Base-by-base conservation (phyloP, 1,139 yeast species). In the Geotrichum siamense region DNA sequence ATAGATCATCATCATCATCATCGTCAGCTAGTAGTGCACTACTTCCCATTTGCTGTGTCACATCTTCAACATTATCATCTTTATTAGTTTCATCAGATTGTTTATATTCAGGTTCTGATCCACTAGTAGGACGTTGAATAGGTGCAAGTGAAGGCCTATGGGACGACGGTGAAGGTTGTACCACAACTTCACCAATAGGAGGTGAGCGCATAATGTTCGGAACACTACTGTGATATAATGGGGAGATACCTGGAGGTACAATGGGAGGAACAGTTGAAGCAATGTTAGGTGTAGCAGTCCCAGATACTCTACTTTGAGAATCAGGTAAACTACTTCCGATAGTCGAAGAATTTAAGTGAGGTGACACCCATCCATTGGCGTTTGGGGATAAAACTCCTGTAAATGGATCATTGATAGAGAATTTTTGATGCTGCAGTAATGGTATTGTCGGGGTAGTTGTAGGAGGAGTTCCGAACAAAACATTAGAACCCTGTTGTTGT, bases 1-100 rank as follows among this genome's bases (percentile, higher is more conserved):
- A 25, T 21, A 28, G 16, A 9, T 45, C 44, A 31, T 46, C 51
- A 32, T 41, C 47, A 22, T 52, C 53, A 13, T 55, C 54, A 28
- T 54, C 55, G 37, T 53, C 58, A 2, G 48, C 55, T 12, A 51
- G 38, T 20, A 55, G 44, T 15, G 54, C 50, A 16, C 52, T 44
- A 16, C 55, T 49, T 8, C 58, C 57, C 50, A 56, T 50, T 22
- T 53, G 51, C n/a, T 57, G 49, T 20, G 20, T 28, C 8, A 15
- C n/a, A 13, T 9, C 21, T 6, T 12, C 12, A 5, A 16, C 21
- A 15, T 30, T 21, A 5, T 16, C 12, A 13, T 13, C 34, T 8
- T 17, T 8, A 6, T 56, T 49, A 22, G 51, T 49, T 40, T 53
- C 56, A 38, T 52, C 56, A 16, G 50, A 50, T 10, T 52, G 51